Percentiles rank a stretch among this genome's conserved stretches.
phyloP scores from a whole-genome alignment of 179 eudicot species.

The Monotropa hypopitys region DNA sequence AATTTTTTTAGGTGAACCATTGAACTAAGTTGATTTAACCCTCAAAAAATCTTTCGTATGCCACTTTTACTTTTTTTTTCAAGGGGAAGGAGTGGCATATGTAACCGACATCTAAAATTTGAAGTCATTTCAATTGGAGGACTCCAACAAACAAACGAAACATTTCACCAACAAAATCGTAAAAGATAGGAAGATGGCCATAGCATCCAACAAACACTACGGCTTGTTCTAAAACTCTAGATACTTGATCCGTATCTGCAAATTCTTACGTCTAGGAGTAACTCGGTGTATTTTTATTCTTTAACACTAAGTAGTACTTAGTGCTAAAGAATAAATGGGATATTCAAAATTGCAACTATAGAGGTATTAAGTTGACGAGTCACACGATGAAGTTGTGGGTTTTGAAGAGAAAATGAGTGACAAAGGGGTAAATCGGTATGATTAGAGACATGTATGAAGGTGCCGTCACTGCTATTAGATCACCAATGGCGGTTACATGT shows the following conservation, averaged over 20 bases:
- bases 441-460: too few relatives aligned
- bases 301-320: not conserved
- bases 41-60: not conserved
- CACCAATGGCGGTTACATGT: too few relatives aligned
- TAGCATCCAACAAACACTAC: not conserved
- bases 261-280: not conserved
- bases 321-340: too few relatives aligned
- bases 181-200: not conserved
- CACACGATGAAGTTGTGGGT: too few relatives aligned
- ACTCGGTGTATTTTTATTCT: not conserved
- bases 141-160: not conserved
- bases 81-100: not conserved
- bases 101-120: not conserved
- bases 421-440: too few relatives aligned
- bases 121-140: not conserved
- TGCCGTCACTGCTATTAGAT: too few relatives aligned
- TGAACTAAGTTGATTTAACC: not conserved
- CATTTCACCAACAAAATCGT: not conserved
- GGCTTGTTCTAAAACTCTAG: not conserved
- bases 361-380: too few relatives aligned
- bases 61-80: not conserved
- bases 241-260: not conserved
- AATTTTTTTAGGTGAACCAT: not conserved
- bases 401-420: too few relatives aligned
- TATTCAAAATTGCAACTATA: too few relatives aligned